These are phyloP conservation scores for Apiotrichum veenhuisii DNA, from an alignment of 1,284 basidiomycete genomes.

Conservation along the genomic window DNA sequence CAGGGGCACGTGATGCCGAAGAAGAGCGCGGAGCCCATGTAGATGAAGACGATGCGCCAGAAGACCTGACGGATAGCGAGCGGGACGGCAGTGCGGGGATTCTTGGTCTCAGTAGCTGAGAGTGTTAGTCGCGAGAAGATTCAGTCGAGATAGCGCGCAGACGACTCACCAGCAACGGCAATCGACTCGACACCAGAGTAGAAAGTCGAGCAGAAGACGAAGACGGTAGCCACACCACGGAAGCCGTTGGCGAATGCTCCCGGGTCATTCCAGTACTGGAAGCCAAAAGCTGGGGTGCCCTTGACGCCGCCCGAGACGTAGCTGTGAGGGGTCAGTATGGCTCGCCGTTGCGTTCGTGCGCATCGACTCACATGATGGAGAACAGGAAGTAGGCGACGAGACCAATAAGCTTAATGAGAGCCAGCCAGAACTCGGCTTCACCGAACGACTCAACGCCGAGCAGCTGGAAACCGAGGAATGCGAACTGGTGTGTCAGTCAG, in stretches of 20 bases:
- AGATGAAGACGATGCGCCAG: slow-evolving; percentile 68
- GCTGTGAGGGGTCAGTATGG: slow-evolving; percentile 6
- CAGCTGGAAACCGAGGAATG: slow-evolving; percentile 31
- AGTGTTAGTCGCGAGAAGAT: neutral
- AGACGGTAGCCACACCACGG: slow-evolving; percentile 18
- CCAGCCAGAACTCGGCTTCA: slow-evolving; percentile 25
- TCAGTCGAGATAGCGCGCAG: no score
- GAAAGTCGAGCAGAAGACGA: slow-evolving; percentile 23
- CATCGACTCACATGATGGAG: slow-evolving; percentile 65
- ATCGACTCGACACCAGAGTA: slow-evolving; percentile 42
- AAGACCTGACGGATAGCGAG: slow-evolving; percentile 73
- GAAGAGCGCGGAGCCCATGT: slow-evolving; percentile 59
- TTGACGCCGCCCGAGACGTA: slow-evolving; percentile 55
- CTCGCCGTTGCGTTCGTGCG: slow-evolving; percentile 30
- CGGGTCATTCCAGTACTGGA: slow-evolving; percentile 53
- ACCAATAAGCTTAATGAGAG: slow-evolving; percentile 26
- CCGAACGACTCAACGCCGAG: slow-evolving; percentile 29
- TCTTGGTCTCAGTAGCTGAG: slow-evolving; percentile 52
- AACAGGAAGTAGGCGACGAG: slow-evolving; percentile 52
- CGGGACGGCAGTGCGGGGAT: slow-evolving; percentile 69
- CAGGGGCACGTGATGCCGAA: slow-evolving; percentile 75
- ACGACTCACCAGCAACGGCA: slow-evolving; percentile 38
- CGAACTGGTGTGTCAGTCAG: slow-evolving; percentile 11
- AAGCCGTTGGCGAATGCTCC: slow-evolving; percentile 46
- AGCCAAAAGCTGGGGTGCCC: slow-evolving; percentile 45